Evolutionary conservation across 331 rosid genomes (phyloP), one percentile per base, ranked within the genome.

Genomic region (Phaseolus coccineus): DNA sequence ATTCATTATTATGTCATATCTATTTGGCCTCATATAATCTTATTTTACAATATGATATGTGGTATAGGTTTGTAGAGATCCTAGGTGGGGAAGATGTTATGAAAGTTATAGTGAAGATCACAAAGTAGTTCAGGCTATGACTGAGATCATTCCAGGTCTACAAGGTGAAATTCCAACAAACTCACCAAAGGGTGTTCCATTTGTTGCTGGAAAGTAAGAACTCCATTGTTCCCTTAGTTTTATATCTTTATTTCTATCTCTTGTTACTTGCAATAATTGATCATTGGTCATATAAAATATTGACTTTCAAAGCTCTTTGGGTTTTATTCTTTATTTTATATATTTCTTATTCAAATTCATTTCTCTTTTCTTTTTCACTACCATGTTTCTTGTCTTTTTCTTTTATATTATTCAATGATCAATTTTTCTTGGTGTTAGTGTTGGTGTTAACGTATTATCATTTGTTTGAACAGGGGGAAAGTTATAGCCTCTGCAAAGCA

Each of bases 51-150:
- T 31, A 7, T 22, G 16, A 39, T 53, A 0, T 69, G 19, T 67
- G 25, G n/a, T 62, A 37, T 69, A 91, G 96, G 93, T 89, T 3
- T 89, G 93, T 76, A 83, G 92, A 81, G 96, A 91, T 86, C 96
- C 96, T 11, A 89, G 96, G 69, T 91, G 93, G 96, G 96, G 93
- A 5, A 75, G 93, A 7, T 91, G 93, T 55, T 87, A 81, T n/a
- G 93, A 91, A 80, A 91, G 96, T 81, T 91, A 87, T 70, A 91
- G 93, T 37, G 96, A 91, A 81, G 92, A 91, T 81, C 89, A 77
- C 24, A 71, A 9, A 51, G 11, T 91, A 44, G 91, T 89, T 55
- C 86, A 81, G 75, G 85, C 85, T 51, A 87, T 91, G 96, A 84
- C 89, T 3, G 78, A 87, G 78, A 83, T 89, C 19, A 82, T 91